Percentiles rank a stretch among this genome's conserved stretches.
Evolutionary conservation across 257 asterid genomes (phyloP).

Genomic region (Apocynum venetum): DNA sequence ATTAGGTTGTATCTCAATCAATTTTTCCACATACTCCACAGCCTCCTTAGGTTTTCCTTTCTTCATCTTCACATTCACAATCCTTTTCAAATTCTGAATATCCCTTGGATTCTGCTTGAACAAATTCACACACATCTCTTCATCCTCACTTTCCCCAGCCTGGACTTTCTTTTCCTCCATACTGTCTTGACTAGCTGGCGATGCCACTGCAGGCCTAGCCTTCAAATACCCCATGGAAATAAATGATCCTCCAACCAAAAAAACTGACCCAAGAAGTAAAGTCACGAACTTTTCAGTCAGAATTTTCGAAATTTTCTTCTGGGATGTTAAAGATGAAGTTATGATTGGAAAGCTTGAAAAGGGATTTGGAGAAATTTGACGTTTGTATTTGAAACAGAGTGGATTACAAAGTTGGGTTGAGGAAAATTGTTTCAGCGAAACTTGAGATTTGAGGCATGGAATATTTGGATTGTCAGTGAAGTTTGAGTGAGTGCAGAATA

Average conservation of each 20-base stretch:
- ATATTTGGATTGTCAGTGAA: constrained; percentile 15
- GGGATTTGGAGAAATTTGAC: constrained; percentile 27
- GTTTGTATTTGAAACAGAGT: constrained; percentile 18
- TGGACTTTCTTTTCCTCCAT: constrained; percentile 30
- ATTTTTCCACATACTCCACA: constrained; percentile 61
- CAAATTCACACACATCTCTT: constrained; percentile 54
- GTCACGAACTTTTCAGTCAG: constrained; percentile 40
- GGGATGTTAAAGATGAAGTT: constrained; percentile 25
- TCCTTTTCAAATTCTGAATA: constrained; percentile 58
- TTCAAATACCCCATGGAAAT: constrained; percentile 40
- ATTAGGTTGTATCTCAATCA: constrained; percentile 63
- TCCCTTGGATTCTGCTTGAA: constrained; percentile 51
- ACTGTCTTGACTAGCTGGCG: constrained; percentile 47
- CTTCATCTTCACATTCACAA: constrained; percentile 74
- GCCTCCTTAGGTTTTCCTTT: constrained; percentile 67
- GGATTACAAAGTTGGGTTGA: constrained; percentile 11
- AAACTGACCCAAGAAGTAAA: constrained; percentile 57
- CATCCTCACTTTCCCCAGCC: constrained; percentile 32
- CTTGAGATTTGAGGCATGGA: background rate
- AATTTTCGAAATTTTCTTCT: constrained; percentile 25
- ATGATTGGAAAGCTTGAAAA: constrained; percentile 13
- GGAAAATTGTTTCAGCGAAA: constrained; percentile 14
- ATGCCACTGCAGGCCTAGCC: constrained; percentile 42
- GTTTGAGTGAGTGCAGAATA: constrained; percentile 25
- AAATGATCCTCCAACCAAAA: constrained; percentile 62